phyloP scores from a whole-genome alignment of 225 moss, liverwort and hornwort genomes.

The Physcomitrellopsis africana region DNA sequence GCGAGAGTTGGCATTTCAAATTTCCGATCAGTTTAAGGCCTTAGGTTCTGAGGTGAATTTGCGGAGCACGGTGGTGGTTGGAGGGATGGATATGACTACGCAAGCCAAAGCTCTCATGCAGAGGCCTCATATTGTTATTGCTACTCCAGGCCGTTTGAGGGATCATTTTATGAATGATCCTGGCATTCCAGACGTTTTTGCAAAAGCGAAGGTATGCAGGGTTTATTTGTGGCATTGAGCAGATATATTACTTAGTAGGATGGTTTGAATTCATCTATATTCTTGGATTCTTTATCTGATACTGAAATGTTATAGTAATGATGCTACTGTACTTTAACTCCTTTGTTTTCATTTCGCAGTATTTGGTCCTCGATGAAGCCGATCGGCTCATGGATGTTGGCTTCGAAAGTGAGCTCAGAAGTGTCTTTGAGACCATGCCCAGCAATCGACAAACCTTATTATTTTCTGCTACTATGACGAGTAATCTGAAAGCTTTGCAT shows the following conservation, averaged over 20 bases:
- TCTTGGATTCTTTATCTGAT: not conserved
- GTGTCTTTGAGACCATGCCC: constrained; percentile 66
- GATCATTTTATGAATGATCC: constrained; percentile 84
- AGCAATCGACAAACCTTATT: constrained; percentile 81
- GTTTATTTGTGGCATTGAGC: not conserved
- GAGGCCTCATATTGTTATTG: constrained; percentile 94
- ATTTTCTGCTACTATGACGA: constrained; percentile 98
- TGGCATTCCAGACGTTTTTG: constrained; percentile 70
- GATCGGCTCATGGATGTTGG: constrained; percentile 93
- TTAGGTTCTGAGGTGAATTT: constrained; percentile 75
- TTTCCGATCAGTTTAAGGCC: constrained; percentile 87
- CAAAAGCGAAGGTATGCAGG: constrained; percentile 65
- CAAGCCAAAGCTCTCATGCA: constrained; percentile 91
- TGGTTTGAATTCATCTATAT: not conserved
- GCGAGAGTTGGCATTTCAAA: constrained; percentile 90
- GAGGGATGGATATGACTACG: constrained; percentile 95
- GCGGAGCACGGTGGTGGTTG: constrained; percentile 78
- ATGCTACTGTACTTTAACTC: not conserved
- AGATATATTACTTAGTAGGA: not conserved
- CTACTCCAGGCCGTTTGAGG: constrained; percentile 87
- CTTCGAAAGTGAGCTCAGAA: constrained; percentile 85
- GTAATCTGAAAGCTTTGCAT: constrained; percentile 80
- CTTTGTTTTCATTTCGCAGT: constrained; percentile 47
- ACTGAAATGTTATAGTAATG: not conserved
- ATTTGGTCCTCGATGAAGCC: constrained; percentile 96